Conservation (phyloP, 805 yeast species). For the Cyberlindnera maclurae region DNA sequence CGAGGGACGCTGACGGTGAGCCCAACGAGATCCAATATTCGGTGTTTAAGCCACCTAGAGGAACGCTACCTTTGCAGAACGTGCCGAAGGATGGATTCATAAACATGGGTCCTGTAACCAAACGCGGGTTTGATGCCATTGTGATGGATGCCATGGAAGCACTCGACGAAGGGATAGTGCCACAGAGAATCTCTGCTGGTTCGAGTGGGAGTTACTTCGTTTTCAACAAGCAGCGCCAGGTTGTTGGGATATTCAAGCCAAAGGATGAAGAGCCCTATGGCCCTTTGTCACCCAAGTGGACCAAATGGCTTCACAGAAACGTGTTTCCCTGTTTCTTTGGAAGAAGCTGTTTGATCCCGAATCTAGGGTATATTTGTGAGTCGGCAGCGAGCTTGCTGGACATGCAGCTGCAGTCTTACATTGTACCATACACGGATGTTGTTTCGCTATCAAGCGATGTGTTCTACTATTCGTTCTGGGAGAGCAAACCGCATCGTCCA, state of each 20-base stretch:
- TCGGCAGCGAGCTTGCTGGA: conserved; percentile 67
- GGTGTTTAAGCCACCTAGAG: conserved; percentile 41
- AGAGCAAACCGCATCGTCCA: conserved; percentile 29
- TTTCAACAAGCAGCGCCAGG: conserved; percentile 27
- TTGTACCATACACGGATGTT: conserved; percentile 63
- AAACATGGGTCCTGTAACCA: conserved; percentile 23
- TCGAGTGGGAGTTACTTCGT: conserved; percentile 69
- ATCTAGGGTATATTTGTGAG: conserved; percentile 65
- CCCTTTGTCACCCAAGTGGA: conserved; percentile 71
- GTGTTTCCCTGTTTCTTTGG: conserved; percentile 76
- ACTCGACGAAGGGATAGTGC: conserved; percentile 39
- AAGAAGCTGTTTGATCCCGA: conserved; percentile 63
- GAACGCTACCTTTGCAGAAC: conserved; percentile 20
- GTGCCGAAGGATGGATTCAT: conserved; percentile 25
- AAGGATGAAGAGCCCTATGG: conserved; percentile 81
- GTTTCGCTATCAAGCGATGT: conserved; percentile 27
- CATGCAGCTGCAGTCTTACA: conserved; percentile 45
- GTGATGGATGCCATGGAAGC: conserved; percentile 39
- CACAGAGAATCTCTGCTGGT: conserved; percentile 53
- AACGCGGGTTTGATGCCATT: conserved; percentile 29
- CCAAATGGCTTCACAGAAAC: conserved; percentile 70
- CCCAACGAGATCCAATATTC: conserved; percentile 46
- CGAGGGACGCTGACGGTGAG: conserved; percentile 12
- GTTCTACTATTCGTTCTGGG: conserved; percentile 44
- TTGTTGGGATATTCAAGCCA: conserved; percentile 65